Conservation (phyloP, 345 rosid genomes). For the Cardamine occulta region DNA sequence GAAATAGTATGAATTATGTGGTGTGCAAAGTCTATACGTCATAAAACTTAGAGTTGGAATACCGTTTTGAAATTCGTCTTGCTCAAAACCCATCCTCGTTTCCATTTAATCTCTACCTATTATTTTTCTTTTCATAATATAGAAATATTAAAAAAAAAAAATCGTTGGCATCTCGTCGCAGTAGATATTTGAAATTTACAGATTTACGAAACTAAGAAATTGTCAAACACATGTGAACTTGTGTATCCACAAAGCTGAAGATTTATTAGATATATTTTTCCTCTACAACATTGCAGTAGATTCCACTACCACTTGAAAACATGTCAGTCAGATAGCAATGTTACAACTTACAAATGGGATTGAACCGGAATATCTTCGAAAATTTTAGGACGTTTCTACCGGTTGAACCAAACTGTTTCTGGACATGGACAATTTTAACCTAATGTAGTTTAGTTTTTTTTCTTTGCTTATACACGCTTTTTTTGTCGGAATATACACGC, state of each 20-base stretch:
- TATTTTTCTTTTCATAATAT: not conserved
- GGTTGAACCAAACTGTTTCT: not conserved
- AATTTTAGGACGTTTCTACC: not conserved
- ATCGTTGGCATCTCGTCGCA: not conserved
- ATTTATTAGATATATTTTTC: not conserved
- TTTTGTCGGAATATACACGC: too few species aligned
- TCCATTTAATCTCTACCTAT: not conserved
- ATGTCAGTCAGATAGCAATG: not conserved
- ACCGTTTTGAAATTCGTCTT: not conserved
- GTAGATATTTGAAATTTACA: not conserved
- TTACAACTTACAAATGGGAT: not conserved
- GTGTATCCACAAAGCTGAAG: not conserved
- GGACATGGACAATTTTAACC: not conserved
- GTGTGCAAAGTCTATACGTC: constrained; percentile 23
- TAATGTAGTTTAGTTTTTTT: not conserved
- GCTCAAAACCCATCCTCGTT: not conserved
- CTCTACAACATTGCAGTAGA: not conserved
- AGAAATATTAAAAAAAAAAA: not conserved
- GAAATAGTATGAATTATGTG: constrained; percentile 24
- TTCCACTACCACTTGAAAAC: not conserved
- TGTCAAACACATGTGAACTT: not conserved
- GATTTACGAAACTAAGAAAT: not conserved
- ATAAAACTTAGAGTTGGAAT: not conserved
- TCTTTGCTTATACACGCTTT: too few species aligned
- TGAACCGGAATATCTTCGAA: not conserved